Evolutionary conservation across 2,329 filamentous ascomycete genomes (phyloP).

Genomic region (Neodidymelliopsis sp.): DNA sequence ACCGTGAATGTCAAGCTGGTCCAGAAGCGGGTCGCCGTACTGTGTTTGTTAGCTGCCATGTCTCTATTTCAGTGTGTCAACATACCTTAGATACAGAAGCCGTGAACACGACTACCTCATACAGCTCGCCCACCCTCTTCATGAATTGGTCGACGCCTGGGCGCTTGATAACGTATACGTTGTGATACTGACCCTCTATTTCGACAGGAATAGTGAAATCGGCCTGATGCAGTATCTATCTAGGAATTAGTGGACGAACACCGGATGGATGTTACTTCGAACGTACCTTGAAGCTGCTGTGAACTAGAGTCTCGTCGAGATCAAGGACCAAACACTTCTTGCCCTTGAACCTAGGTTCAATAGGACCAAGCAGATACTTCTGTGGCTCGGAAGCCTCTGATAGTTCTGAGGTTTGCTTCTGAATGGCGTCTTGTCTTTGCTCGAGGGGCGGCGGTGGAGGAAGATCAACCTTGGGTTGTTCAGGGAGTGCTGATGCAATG

Average conservation of each 20-base stretch:
- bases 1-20: conserved; percentile 96
- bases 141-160: conserved; percentile 99
- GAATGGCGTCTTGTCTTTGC: conserved; percentile 52
- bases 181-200: conserved; percentile 98
- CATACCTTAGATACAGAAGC: conserved; percentile 94
- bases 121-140: conserved; percentile 96
- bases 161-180: conserved; percentile 98
- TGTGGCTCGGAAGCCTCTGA: conserved; percentile 58
- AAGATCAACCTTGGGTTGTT: conserved; percentile 55
- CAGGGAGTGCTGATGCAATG: conserved; percentile 35
- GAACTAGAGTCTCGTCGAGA: conserved; percentile 94
- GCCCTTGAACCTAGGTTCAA: conserved; percentile 79
- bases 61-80: background rate
- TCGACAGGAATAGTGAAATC: conserved; percentile 99
- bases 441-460: conserved; percentile 64
- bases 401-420: conserved; percentile 51
- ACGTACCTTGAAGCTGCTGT: conserved; percentile 96
- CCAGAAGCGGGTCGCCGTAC: conserved; percentile 95
- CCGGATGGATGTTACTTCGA: background rate
- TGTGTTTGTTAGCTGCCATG: conserved; percentile 49
- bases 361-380: conserved; percentile 80
- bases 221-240: conserved; percentile 91
- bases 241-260: conserved; percentile 19
- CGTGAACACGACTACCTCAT: conserved; percentile 98
- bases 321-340: conserved; percentile 95